phyloP scores from a whole-genome alignment of 2,329 filamentous ascomycete genomes.

The Calonectria leucothoes region DNA sequence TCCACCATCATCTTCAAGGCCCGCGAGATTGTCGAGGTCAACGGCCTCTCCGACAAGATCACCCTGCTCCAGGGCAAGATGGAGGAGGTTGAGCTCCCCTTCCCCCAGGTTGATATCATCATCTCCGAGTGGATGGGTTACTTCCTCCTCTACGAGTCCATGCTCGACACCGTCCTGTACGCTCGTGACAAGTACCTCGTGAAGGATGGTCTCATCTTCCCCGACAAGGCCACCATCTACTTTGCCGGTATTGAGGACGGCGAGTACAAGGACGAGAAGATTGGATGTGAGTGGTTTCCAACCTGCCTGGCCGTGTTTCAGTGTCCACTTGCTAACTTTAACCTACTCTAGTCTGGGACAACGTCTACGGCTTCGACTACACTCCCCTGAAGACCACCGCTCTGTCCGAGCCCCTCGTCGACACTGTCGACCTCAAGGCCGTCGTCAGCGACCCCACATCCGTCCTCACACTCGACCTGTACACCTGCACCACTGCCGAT shows the following conservation, averaged over 20 bases:
- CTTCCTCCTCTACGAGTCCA: slow-evolving; percentile 98
- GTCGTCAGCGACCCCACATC: slow-evolving; percentile 91
- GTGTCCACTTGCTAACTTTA: slow-evolving; percentile 5
- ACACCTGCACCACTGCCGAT: slow-evolving; percentile 86
- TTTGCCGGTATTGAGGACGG: slow-evolving; percentile 98
- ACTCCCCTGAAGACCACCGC: slow-evolving; percentile 92
- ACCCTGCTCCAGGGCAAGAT: slow-evolving; percentile 99
- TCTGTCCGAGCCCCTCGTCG: slow-evolving; percentile 94
- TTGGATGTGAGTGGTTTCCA: slow-evolving; percentile 80
- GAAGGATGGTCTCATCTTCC: slow-evolving; percentile 93
- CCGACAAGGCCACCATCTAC: slow-evolving; percentile 98
- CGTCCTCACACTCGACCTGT: slow-evolving; percentile 90
- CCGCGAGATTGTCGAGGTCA: slow-evolving; percentile 90
- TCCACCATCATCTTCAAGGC: slow-evolving; percentile 99
- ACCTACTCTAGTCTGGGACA: slow-evolving; percentile 86
- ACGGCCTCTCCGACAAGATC: slow-evolving; percentile 95
- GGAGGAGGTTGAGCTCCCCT: slow-evolving; percentile 96
- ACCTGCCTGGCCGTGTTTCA: neutral
- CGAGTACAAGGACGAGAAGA: slow-evolving; percentile 99
- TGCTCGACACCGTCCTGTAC: slow-evolving; percentile 98
- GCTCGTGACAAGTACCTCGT: slow-evolving; percentile 92
- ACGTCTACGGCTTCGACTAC: slow-evolving; percentile 98
- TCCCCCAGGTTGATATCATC: slow-evolving; percentile 97
- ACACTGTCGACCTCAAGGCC: slow-evolving; percentile 97
- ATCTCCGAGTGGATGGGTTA: slow-evolving; percentile 99